Percentiles rank a stretch among this genome's conserved stretches.
phyloP scores from a whole-genome alignment of 73 alveolate genomes.

The Tetrahymena elliotti region DNA sequence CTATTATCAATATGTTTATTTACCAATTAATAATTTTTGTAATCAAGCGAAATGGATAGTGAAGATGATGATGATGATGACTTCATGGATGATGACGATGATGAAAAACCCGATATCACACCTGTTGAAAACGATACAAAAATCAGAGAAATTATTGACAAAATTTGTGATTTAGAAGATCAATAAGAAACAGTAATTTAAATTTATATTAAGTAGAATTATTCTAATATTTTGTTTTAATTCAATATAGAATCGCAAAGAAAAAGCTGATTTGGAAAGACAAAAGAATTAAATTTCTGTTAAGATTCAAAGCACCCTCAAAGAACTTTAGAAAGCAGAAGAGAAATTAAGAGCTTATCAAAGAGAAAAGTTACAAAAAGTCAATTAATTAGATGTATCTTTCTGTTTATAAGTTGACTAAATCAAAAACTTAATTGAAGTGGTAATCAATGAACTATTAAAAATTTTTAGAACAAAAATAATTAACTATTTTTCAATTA shows the following conservation, averaged over 20 bases:
- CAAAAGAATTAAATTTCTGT: conserved; percentile 42
- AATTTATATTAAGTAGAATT: no score
- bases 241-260: conserved; percentile 42
- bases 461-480: no score
- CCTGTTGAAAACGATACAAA: conserved; percentile 75
- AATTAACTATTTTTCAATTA: no score
- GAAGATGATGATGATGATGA: conserved; percentile 79
- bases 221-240: no score
- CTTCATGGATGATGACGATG: conserved; percentile 58
- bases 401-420: conserved; percentile 56
- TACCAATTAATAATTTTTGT: no score
- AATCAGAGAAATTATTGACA: conserved; percentile 64
- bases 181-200: conserved; percentile 35
- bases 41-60: conserved; percentile 59
- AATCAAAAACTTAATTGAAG: conserved; percentile 45
- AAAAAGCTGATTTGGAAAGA: conserved; percentile 60
- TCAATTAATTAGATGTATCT: conserved; percentile 62
- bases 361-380: conserved; percentile 76
- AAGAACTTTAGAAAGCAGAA: conserved; percentile 65
- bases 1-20: not conserved
- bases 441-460: no score
- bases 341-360: conserved; percentile 76
- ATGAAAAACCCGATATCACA: conserved; percentile 70
- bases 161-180: conserved; percentile 53
- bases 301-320: conserved; percentile 3